These are phyloP conservation scores for Tylopilus vinaceipallidus DNA, from an alignment of 768 basidiomycete species.

Conservation along the genomic window DNA sequence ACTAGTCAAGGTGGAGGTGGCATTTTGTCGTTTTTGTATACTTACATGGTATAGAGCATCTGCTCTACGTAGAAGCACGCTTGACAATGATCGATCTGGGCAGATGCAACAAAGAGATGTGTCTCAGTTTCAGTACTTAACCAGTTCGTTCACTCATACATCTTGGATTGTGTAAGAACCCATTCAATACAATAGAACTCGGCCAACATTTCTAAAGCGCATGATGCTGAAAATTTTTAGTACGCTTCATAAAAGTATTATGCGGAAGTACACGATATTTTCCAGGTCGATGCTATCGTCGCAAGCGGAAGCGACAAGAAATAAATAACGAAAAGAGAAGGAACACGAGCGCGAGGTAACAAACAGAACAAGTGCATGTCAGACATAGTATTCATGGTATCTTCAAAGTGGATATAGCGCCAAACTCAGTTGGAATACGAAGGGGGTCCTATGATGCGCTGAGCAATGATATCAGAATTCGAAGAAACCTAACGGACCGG, in stretches of 20 bases:
- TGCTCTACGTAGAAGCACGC: too few species aligned
- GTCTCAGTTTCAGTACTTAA: too few species aligned
- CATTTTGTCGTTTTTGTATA: too few species aligned
- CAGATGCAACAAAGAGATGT: too few species aligned
- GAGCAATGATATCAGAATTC: neutral
- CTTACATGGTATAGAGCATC: too few species aligned
- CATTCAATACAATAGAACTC: too few species aligned
- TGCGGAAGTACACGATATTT: constrained; percentile 19
- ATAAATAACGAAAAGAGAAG: constrained; percentile 6
- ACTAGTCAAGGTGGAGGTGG: too few species aligned
- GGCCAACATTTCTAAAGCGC: neutral
- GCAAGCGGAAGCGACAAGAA: neutral
- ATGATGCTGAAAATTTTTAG: constrained; percentile 7
- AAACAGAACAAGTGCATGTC: neutral
- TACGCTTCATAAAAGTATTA: constrained; percentile 15
- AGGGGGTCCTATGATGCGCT: constrained; percentile 35
- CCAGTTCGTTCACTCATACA: too few species aligned
- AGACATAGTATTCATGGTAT: constrained; percentile 9
- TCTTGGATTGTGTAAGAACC: too few species aligned
- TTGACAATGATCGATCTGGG: too few species aligned
- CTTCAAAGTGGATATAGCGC: constrained; percentile 1
- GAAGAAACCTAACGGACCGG: constrained; percentile 45
- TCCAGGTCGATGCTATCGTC: constrained; percentile 13
- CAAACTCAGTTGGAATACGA: constrained; percentile 35
- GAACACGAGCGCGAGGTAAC: neutral